Base-by-base conservation (phyloP, 352 stramenopile species). In the Pilasporangium apinafurcum region DNA sequence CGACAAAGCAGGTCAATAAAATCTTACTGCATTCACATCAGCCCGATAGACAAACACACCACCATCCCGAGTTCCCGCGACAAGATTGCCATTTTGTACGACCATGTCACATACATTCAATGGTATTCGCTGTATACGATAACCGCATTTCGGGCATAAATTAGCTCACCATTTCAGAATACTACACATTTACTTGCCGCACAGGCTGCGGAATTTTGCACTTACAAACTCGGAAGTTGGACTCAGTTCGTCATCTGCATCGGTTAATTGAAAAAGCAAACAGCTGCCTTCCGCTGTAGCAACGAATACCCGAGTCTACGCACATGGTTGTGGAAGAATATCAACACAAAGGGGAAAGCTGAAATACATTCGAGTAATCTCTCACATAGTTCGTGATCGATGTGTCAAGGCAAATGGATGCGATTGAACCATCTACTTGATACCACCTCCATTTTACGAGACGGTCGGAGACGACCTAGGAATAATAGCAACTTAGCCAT, bases 21-120 rank as follows among this genome's bases (percentile, higher is more conserved):
- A 8, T 46, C 63, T 27, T 25, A 75, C 60, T 16, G 45, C 47
- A 21, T 59, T 66, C 7, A 47, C 1, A 26, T 78, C 64, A 1
- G 48, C 44, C 37, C 51, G 38, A 44, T 83, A 90, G 27, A 78
- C 56, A 22, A 78, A 51, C 30, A 92, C 61, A 13, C 63, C 44
- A n/a, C 74, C 74, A 25, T 88, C 73, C 38, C 75, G 65, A 5
- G 77, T 90, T 25, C 69, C 74, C 46, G 86, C 45, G 8, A 87
- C 56, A 14, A 92, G 53, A 41, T 79, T 64, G 6, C 59, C 59
- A 27, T 79, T 62, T 8, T 83, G 44, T 22, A 83, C 32, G 17
- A 59, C 59, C 20, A 83, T 50, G 32, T 73, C 70, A 37, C 77
- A 85, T 22, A 86, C 68, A 59, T 90, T 92, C 2, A 89, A 51